Base-by-base conservation (phyloP, 2,329 filamentous ascomycete genomes). In the Aspergillus sp. region DNA sequence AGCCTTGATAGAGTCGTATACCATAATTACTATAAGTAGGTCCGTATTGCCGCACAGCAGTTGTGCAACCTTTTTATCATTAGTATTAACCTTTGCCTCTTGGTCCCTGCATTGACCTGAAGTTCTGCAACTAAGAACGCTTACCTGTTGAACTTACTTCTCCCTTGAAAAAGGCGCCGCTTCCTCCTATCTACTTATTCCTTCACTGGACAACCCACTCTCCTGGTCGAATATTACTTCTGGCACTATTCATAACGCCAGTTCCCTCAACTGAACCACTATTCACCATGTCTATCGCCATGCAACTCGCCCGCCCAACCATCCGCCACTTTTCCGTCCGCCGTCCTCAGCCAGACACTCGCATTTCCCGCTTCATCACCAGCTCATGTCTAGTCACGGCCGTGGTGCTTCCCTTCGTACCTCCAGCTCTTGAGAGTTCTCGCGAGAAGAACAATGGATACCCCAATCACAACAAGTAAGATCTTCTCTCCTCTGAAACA, bases 371-470 rank as follows among this genome's bases (percentile, higher is more conserved):
- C 38, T 75, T 78, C 47, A 64, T 80, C 30, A 73, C 77, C 49
- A 72, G 71, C 54, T 77, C 77, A 13, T 78, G 78, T 61, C 71
- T 81, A 13, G 68, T 76, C 42, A 76, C 78, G 1, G 77, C 75
- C 2, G 78, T 81, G 19, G 71, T 80, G 17, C 67, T 81, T 5
- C 79, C 79, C 5, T 81, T 81, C 62, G 74, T 81, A 3, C 79
- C 79, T 27, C 79, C 79, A 6, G 79, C 79, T 4, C 69, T 81
- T 10, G 78, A 80, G 62, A 80, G 78, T 61, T 78, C 77, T 36
- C 73, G 76, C 36, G 75, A 79, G 62, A 73, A 71, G 63, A 77
- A 72, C 47, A 69, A 69, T 11, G 75, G 74, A 36, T 75, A 72
- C 51, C 71, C 76, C 13, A 74, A 74, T 63, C 70, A 71, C 49